These are phyloP conservation scores for Fusarium heterosporum DNA, from an alignment of 2,329 filamentous ascomycete genomes.

Conservation along the genomic window DNA sequence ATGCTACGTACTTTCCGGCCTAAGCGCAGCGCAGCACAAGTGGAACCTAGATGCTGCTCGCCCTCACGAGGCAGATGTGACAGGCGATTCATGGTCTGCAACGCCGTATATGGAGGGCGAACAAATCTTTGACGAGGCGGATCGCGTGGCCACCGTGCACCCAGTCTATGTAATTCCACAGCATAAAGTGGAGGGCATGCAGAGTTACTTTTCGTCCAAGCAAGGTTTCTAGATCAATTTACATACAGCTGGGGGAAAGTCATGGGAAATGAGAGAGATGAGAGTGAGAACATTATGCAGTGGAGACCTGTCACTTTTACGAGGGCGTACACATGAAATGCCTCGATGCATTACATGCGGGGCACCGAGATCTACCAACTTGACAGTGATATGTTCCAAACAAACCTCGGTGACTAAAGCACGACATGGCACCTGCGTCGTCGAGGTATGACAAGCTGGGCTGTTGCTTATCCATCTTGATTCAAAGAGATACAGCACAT, in stretches of 20 bases:
- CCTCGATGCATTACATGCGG: conserved; percentile 9
- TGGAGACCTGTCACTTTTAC: conserved; percentile 9
- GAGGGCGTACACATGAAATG: conserved; percentile 1
- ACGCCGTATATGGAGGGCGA: conserved; percentile 64
- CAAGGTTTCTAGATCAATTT: conserved; percentile 62
- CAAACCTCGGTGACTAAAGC: conserved; percentile 28
- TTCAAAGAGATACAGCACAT: conserved; percentile 41
- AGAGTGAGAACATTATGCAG: conserved; percentile 1
- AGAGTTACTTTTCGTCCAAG: conserved; percentile 72
- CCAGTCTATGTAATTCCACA: conserved; percentile 88
- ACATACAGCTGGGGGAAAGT: background rate
- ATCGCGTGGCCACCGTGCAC: conserved; percentile 78
- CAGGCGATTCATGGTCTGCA: conserved; percentile 59
- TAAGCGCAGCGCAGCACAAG: conserved; percentile 83
- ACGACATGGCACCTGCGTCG: conserved; percentile 42
- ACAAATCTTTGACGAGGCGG: conserved; percentile 76
- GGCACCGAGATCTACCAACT: conserved; percentile 20
- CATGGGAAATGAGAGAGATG: conserved; percentile 26
- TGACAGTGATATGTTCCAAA: conserved; percentile 11
- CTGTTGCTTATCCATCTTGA: conserved; percentile 31
- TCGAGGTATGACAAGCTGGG: conserved; percentile 36
- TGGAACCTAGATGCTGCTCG: conserved; percentile 60
- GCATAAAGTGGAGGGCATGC: conserved; percentile 72
- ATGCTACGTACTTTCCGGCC: conserved; percentile 88
- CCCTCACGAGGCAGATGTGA: conserved; percentile 50